Evolutionary conservation across 768 basidiomycete species (phyloP), one percentile per base, ranked within the genome.

Genomic region (Mycena pura): DNA sequence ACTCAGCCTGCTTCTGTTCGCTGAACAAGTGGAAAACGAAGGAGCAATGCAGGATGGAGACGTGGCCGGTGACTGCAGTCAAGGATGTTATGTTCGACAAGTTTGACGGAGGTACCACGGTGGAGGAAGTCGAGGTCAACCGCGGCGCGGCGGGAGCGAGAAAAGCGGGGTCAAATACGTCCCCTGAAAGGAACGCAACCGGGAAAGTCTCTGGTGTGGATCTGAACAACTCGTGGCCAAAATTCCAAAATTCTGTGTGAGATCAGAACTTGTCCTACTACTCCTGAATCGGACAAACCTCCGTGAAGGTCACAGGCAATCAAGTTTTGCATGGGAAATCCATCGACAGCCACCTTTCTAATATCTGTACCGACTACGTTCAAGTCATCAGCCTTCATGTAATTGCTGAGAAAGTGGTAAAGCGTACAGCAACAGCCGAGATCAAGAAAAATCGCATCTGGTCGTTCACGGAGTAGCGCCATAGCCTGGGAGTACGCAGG

Each of bases 211-310:
- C 72, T 0, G 82, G 79, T 0, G 77, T 84, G 11, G 83, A 78
- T 39, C 69, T 79, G 74, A 88, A 90, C 14, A 90, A 75, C 47
- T 82, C 78, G 60, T 89, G 87, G 0, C 88, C 89, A 5, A 82
- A 76, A 7, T 84, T 76, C 87, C 86, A 89, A 62, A 85, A 84
- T 14, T 74, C 87, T 88, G 58, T n/a, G 34, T 29, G 40, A 24
- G 19, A 34, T 5, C 11, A 32, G 32, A n/a, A n/a, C n/a, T n/a
- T n/a, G n/a, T n/a, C n/a, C n/a, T n/a, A n/a, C n/a, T n/a, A 15
- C 22, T 24, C 8, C 43, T 53, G 29, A 21, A 32, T 53, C 40
- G 19, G 15, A 19, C 24, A n/a, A n/a, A 76, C 77, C 73, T 70
- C 57, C 65, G 17, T 64, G 57, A 21, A 80, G 61, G 57, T 80